Evolutionary conservation across 116 monocot species (phyloP), one percentile per base, ranked within the genome.

Genomic region (Trichopus zeylanicus): DNA sequence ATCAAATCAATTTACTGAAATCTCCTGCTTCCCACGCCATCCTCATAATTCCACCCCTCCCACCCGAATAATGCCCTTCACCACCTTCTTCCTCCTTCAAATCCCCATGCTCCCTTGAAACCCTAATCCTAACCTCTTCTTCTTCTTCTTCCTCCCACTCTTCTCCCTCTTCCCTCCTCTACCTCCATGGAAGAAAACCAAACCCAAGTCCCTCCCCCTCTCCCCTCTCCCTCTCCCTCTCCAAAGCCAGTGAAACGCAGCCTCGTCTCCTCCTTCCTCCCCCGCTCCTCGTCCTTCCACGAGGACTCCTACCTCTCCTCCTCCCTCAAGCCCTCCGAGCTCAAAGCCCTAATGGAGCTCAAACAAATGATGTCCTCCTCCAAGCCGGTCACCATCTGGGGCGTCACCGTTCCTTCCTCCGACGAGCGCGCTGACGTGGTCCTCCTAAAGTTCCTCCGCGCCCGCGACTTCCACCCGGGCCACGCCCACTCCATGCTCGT

Each of bases 401-500:
- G 72, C 49, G 58, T 86, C 32, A 51, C 35, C 11, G 59, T 81
- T 12, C 37, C 56, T 1, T 5, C 24, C 31, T 66, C 31, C 21
- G 62, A 29, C 59, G 77, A 75, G 33, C 68, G 86, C 26, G 66
- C 78, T 12, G 86, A 81, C 66, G 86, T 86, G 13, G 67, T 86
- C 18, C 78, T 86, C 34, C 35, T 71, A 3, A 86, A 86, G 56
- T 86, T 86, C 64, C 72, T 86, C 32, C 75, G 86, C 2, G 86
- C 86, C 18, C 68, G 86, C 11, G 86, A 86, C 69, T 86, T 81
- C 81, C 62, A 55, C 59, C 57, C 35, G 1, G 61, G 62, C 7
- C 78, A 81, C 53, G 78, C 81, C 52, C 81, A 81, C 75, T 30
- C 75, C 20, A 86, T 86, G 86, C 81, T 86, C n/a, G 20, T 56